These are phyloP conservation scores for Bombardia bombarda DNA, from an alignment of 495 filamentous ascomycete species.

Conservation along the genomic window DNA sequence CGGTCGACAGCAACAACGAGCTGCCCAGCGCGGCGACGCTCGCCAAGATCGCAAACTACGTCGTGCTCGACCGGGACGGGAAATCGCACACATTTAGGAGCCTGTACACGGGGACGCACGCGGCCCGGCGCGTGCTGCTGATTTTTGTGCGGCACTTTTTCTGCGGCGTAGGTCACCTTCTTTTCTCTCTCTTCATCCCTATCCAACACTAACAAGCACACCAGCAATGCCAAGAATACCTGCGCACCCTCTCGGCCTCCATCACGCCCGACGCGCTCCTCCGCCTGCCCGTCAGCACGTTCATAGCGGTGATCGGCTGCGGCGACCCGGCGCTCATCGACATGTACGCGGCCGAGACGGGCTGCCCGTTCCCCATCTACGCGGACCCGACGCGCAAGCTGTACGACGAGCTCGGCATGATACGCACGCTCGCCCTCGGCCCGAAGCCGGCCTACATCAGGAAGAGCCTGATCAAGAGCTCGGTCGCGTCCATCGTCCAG, in stretches of 20 bases:
- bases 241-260: conserved; percentile 51
- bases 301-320: conserved; percentile 69
- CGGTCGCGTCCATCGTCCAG: conserved; percentile 46
- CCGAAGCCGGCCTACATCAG: conserved; percentile 58
- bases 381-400: conserved; percentile 63
- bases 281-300: conserved; percentile 48
- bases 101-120: conserved; percentile 52
- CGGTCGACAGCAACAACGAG: conserved; percentile 42
- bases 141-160: conserved; percentile 88
- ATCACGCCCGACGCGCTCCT: conserved; percentile 51
- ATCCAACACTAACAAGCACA: not conserved
- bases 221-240: conserved; percentile 67
- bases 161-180: conserved; percentile 59
- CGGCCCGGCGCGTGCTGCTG: conserved; percentile 52
- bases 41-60: conserved; percentile 44
- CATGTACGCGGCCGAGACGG: conserved; percentile 54
- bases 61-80: conserved; percentile 57
- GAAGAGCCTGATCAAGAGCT: conserved; percentile 36
- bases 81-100: conserved; percentile 57
- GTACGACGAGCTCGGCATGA: conserved; percentile 68
- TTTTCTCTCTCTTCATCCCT: conserved; percentile 2
- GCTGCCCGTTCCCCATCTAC: conserved; percentile 73
- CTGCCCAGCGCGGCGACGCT: conserved; percentile 42
- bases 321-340: conserved; percentile 66
- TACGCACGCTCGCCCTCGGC: conserved; percentile 53